phyloP scores from a whole-genome alignment of 169 alveolate genomes.

The Eimeria brunetti region DNA sequence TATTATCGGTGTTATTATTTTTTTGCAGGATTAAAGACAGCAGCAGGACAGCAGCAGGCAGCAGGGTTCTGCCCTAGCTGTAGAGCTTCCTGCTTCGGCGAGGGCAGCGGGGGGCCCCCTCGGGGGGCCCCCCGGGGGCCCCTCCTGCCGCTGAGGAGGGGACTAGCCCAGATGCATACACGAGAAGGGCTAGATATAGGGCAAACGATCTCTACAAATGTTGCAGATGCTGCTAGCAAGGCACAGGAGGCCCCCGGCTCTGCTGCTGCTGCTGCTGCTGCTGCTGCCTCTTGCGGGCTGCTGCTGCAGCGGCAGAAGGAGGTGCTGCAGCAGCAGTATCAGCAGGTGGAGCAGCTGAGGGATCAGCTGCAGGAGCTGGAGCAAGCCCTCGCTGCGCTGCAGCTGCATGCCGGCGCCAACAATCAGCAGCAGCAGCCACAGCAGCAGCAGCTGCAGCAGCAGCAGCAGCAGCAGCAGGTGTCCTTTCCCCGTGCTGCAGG shows the following conservation, averaged over 20 bases:
- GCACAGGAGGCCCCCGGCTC: background rate
- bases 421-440: background rate
- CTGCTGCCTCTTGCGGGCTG: background rate
- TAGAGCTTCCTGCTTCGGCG: background rate
- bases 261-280: background rate
- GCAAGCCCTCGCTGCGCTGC: conserved; percentile 12
- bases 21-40: background rate
- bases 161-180: background rate
- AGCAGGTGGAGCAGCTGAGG: conserved; percentile 11
- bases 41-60: background rate
- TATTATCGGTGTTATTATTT: background rate
- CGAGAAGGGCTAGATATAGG: background rate
- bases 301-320: conserved; percentile 30
- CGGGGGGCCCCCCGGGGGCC: background rate
- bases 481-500: background rate
- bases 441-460: conserved; percentile 26
- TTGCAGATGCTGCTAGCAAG: background rate
- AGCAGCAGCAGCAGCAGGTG: conserved; percentile 17
- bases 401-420: background rate
- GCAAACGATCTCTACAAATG: background rate
- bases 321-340: conserved; percentile 31
- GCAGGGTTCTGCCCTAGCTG: background rate
- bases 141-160: conserved; percentile 2
- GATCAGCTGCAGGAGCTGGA: conserved; percentile 25
- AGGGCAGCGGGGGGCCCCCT: background rate